phyloP scores from a whole-genome alignment of 768 basidiomycete species.

The Lepiota brunneoincarnata region DNA sequence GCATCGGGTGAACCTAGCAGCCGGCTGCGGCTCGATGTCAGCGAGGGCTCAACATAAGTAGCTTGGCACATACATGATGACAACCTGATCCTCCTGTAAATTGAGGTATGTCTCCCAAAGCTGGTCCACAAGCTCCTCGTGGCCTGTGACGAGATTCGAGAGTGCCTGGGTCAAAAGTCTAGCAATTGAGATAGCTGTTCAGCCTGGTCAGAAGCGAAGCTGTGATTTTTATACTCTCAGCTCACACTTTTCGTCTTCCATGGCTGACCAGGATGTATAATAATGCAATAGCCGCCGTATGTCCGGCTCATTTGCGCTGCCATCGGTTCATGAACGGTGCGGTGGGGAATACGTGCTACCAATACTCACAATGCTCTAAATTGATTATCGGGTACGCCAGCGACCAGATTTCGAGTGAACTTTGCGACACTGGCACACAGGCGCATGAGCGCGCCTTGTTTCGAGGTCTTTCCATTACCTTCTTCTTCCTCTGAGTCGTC shows the following conservation, averaged over 20 bases:
- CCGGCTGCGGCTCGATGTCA: conserved; percentile 31
- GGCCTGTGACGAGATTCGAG: conserved; percentile 81
- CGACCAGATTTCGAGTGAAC: conserved; percentile 83
- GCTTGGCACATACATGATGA: conserved; percentile 60
- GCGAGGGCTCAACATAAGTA: conserved; percentile 2
- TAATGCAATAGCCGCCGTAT: conserved; percentile 67
- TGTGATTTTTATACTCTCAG: background rate
- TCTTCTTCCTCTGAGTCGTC: conserved; percentile 43
- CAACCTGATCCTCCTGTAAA: conserved; percentile 67
- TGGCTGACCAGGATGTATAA: conserved; percentile 74
- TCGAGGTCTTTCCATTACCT: conserved; percentile 21
- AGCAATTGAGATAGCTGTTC: conserved; percentile 57
- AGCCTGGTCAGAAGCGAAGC: conserved; percentile 10
- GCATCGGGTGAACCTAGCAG: conserved; percentile 64
- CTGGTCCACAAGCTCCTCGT: conserved; percentile 51
- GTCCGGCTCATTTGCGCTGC: conserved; percentile 67
- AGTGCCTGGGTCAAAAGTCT: conserved; percentile 74
- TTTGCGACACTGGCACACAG: conserved; percentile 58
- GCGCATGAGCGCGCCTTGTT: conserved; percentile 32
- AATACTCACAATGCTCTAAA: conserved; percentile 62
- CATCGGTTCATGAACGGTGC: conserved; percentile 5
- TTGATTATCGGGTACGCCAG: conserved; percentile 74
- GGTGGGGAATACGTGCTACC: conserved; percentile 5
- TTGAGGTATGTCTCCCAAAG: conserved; percentile 67
- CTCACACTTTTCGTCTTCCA: conserved; percentile 59